Conservation (phyloP, 495 filamentous ascomycete genomes). For the Aspergillus ellipticus region DNA sequence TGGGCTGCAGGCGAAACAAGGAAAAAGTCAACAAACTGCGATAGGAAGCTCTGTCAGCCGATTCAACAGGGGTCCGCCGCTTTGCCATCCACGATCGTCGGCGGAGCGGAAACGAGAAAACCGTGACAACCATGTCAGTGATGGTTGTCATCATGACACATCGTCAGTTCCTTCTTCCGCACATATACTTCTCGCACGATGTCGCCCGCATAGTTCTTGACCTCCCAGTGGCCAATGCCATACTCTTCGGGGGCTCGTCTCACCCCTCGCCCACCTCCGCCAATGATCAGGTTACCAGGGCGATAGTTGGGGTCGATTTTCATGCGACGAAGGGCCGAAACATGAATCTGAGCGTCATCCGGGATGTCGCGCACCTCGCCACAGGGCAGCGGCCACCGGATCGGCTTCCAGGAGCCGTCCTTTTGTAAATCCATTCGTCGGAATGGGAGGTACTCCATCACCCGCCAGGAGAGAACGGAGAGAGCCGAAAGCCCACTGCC, state of each 20-base stretch:
- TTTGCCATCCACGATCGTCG: too few relatives aligned
- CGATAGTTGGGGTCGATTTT: conserved; percentile 59
- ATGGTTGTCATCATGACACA: conserved; percentile 15
- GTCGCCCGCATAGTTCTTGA: conserved; percentile 60
- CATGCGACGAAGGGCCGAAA: conserved; percentile 72
- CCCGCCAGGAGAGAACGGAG: conserved; percentile 68
- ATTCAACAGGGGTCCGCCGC: too few relatives aligned
- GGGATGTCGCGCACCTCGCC: conserved; percentile 84
- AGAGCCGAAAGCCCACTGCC: conserved; percentile 54
- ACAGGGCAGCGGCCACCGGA: conserved; percentile 73
- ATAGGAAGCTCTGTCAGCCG: too few relatives aligned
- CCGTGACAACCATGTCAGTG: neutral
- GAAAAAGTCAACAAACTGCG: too few relatives aligned
- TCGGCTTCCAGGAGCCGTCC: conserved; percentile 78
- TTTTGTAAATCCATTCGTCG: conserved; percentile 73
- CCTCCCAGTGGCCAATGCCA: conserved; percentile 73
- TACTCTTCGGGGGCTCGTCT: conserved; percentile 54
- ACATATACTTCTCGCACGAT: conserved; percentile 61
- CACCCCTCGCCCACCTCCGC: conserved; percentile 73
- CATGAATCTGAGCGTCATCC: conserved; percentile 63
- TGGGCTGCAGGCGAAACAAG: neutral
- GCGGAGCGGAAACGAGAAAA: neutral
- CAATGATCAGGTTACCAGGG: conserved; percentile 78
- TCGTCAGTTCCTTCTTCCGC: conserved; percentile 31
- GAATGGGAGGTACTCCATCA: conserved; percentile 86